phyloP scores from a whole-genome alignment of 1,284 basidiomycete species.

The Stereum hirsutum region DNA sequence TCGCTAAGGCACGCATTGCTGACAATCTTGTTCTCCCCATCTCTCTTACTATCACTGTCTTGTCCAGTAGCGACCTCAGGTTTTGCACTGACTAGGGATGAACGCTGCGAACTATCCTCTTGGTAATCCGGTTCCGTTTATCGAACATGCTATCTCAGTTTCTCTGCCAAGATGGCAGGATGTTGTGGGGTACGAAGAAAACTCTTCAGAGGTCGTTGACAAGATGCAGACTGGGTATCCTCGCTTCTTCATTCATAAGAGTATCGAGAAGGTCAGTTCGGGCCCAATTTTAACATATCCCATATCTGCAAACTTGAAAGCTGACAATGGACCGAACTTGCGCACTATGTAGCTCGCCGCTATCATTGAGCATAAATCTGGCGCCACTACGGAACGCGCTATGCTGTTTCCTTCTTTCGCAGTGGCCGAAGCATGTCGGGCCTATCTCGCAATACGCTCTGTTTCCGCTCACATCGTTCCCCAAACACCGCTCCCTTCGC shows the following conservation, averaged over 20 bases:
- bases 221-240: constrained; percentile 94
- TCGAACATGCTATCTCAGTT: constrained; percentile 92
- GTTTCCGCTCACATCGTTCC: constrained; percentile 59
- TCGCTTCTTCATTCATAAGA: constrained; percentile 89
- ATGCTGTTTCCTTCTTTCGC: constrained; percentile 72
- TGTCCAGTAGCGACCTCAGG: too few relatives aligned
- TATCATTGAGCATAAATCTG: constrained; percentile 75
- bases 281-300: too few relatives aligned
- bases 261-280: constrained; percentile 76
- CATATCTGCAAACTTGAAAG: too few relatives aligned
- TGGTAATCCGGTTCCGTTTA: constrained; percentile 54
- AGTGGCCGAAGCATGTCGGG: constrained; percentile 67
- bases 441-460: constrained; percentile 58
- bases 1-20: too few relatives aligned
- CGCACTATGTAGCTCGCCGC: constrained; percentile 69
- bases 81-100: too few relatives aligned
- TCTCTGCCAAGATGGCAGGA: constrained; percentile 93
- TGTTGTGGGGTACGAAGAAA: constrained; percentile 91
- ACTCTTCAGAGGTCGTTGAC: constrained; percentile 72
- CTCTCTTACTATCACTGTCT: too few relatives aligned
- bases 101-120: too few relatives aligned
- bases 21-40: too few relatives aligned
- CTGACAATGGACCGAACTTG: too few relatives aligned
- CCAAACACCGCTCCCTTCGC: constrained; percentile 67
- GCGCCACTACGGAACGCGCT: constrained; percentile 57